These are phyloP conservation scores for Millerago galiae DNA, from an alignment of 805 yeast species.

Conservation along the genomic window DNA sequence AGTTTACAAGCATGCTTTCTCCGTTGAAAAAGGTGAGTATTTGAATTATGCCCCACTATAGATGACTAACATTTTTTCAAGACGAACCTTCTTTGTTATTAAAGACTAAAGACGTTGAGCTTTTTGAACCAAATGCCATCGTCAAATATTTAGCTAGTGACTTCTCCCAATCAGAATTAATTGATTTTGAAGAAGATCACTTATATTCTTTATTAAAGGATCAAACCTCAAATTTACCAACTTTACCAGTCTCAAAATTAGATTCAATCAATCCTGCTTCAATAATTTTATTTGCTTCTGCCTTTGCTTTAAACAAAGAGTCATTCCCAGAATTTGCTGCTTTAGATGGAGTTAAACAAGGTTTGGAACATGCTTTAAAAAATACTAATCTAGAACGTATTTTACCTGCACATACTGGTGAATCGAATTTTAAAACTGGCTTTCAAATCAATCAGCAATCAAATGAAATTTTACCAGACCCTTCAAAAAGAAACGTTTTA, in stretches of 20 bases:
- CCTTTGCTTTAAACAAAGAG: constrained; percentile 37
- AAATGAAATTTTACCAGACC: constrained; percentile 48
- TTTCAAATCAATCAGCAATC: constrained; percentile 21
- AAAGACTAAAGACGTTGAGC: constrained; percentile 28
- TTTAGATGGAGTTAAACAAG: constrained; percentile 35
- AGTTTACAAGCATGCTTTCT: constrained; percentile 14
- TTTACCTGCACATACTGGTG: constrained; percentile 38
- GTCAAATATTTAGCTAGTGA: constrained; percentile 55
- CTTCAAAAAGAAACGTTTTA: constrained; percentile 66
- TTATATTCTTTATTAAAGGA: constrained; percentile 33
- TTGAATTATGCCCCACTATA: background rate
- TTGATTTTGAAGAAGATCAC: constrained; percentile 38
- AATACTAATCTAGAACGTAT: constrained; percentile 38
- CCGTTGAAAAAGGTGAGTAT: constrained; percentile 22
- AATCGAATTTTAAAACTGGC: constrained; percentile 22
- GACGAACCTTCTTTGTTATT: constrained; percentile 20
- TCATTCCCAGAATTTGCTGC: constrained; percentile 24
- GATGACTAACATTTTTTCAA: background rate
- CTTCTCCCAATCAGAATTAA: constrained; percentile 30
- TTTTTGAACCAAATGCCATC: constrained; percentile 63
- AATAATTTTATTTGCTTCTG: constrained; percentile 52
- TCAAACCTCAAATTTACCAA: constrained; percentile 19
- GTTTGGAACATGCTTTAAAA: constrained; percentile 39
- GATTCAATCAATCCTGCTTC: constrained; percentile 40
- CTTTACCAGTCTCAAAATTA: constrained; percentile 15